These are phyloP conservation scores for Babjeviella inositovora DNA, from an alignment of 805 yeast species.

Conservation along the genomic window DNA sequence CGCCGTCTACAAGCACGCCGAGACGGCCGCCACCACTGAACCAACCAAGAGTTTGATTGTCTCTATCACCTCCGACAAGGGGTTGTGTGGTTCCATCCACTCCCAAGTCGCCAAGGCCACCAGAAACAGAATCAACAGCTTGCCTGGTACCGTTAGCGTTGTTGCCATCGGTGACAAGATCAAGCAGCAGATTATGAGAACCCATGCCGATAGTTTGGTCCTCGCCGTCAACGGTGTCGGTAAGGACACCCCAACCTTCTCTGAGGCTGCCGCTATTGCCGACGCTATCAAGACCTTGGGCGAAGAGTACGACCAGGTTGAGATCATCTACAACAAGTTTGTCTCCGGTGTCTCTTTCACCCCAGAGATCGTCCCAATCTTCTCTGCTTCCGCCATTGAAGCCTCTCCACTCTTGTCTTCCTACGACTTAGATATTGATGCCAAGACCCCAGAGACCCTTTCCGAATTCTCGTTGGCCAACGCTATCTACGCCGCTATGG, in stretches of 20 bases:
- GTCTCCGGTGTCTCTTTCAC: conserved; percentile 81
- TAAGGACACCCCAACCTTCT: conserved; percentile 90
- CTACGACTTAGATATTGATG: conserved; percentile 65
- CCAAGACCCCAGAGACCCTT: conserved; percentile 52
- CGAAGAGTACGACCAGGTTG: conserved; percentile 55
- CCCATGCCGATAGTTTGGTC: conserved; percentile 50
- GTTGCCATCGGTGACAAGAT: conserved; percentile 91
- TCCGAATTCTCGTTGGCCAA: conserved; percentile 84
- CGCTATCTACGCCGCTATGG: conserved; percentile 79
- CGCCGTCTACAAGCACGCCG: conserved; percentile 70
- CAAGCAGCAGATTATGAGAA: conserved; percentile 78
- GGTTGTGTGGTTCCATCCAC: conserved; percentile 97
- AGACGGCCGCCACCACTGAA: conserved; percentile 39
- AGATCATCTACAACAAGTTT: conserved; percentile 78
- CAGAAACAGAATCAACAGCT: conserved; percentile 44
- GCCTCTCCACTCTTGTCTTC: conserved; percentile 74
- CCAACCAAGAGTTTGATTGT: conserved; percentile 57
- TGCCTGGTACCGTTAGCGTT: conserved; percentile 53
- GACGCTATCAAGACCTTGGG: conserved; percentile 64
- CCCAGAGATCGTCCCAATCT: conserved; percentile 58
- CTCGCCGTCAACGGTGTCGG: conserved; percentile 85
- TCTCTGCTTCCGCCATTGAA: conserved; percentile 55
- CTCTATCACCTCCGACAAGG: conserved; percentile 93
- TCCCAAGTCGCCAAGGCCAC: conserved; percentile 86
- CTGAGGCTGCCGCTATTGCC: conserved; percentile 78